These are phyloP conservation scores for Trypanosoma scelopori DNA, from an alignment of 208 protist genomes.

Conservation along the genomic window DNA sequence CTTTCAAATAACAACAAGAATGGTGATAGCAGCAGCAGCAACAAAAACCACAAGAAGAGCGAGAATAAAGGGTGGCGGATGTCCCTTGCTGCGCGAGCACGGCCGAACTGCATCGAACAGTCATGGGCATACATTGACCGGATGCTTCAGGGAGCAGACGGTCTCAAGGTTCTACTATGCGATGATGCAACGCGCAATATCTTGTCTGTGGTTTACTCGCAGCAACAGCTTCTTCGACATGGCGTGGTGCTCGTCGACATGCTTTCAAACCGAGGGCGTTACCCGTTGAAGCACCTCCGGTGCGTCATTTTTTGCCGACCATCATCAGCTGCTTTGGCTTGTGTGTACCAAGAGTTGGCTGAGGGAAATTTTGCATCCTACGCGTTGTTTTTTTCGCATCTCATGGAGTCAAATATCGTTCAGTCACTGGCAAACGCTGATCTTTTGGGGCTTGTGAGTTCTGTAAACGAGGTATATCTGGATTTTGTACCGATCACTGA, in stretches of 20 bases:
- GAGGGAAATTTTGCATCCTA: conserved; percentile 89
- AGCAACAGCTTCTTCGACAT: conserved; percentile 96
- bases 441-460: conserved; percentile 89
- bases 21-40: not conserved
- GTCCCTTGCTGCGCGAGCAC: conserved; percentile 24
- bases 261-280: conserved; percentile 81
- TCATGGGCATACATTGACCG: conserved; percentile 71
- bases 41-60: no score
- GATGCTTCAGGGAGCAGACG: conserved; percentile 46
- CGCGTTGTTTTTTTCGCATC: conserved; percentile 93
- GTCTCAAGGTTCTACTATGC: conserved; percentile 95
- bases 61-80: conserved; percentile 9
- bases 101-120: conserved; percentile 76
- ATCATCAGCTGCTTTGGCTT: conserved; percentile 79
- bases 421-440: conserved; percentile 95
- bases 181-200: conserved; percentile 94
- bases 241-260: conserved; percentile 97
- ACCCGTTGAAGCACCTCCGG: conserved; percentile 94
- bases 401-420: conserved; percentile 72
- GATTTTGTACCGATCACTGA: conserved; percentile 93
- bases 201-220: conserved; percentile 93
- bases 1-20: not conserved
- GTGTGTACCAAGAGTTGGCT: conserved; percentile 90
- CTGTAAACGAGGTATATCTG: conserved; percentile 93
- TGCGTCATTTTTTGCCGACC: conserved; percentile 92